Evolutionary conservation across 2,329 filamentous ascomycete species (phyloP).

Genomic region (Arthrobotrys sinensis): DNA sequence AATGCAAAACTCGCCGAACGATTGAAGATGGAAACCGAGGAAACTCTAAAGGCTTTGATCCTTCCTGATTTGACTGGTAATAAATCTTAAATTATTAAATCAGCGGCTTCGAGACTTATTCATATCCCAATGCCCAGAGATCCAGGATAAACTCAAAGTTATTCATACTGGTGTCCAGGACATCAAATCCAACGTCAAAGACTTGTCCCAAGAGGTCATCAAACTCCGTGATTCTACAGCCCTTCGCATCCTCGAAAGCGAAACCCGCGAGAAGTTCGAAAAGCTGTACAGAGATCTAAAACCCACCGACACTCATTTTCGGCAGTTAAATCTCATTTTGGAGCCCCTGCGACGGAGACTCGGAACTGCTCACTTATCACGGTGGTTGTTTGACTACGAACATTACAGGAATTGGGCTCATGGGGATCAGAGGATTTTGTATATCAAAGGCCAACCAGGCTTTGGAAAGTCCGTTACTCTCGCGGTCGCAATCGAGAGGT

Average conservation of each 20-base stretch:
- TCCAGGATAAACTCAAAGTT: constrained; percentile 27
- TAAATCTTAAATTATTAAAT: not conserved
- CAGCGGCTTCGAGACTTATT: too few relatives aligned
- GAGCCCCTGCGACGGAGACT: constrained; percentile 34
- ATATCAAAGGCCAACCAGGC: constrained; percentile 42
- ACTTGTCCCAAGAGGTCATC: constrained; percentile 27
- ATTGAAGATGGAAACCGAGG: constrained; percentile 23
- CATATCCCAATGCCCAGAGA: constrained; percentile 16
- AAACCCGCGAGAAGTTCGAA: constrained; percentile 15
- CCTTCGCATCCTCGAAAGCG: not conserved
- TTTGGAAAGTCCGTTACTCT: constrained; percentile 52
- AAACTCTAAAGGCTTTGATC: constrained; percentile 17
- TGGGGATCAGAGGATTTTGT: constrained; percentile 43
- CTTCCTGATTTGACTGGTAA: constrained; percentile 33
- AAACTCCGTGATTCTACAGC: constrained; percentile 21
- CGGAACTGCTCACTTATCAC: constrained; percentile 30
- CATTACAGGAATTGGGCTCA: constrained; percentile 34
- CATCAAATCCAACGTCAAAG: constrained; percentile 24
- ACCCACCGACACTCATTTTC: constrained; percentile 31
- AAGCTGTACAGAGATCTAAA: constrained; percentile 12
- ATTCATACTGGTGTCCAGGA: constrained; percentile 31
- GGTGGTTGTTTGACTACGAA: constrained; percentile 44
- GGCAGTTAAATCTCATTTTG: constrained; percentile 31
- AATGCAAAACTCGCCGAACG: constrained; percentile 41
- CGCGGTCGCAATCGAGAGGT: constrained; percentile 30